These are phyloP conservation scores for Phytomonas sp. DNA, from an alignment of 208 protist genomes.

Conservation along the genomic window DNA sequence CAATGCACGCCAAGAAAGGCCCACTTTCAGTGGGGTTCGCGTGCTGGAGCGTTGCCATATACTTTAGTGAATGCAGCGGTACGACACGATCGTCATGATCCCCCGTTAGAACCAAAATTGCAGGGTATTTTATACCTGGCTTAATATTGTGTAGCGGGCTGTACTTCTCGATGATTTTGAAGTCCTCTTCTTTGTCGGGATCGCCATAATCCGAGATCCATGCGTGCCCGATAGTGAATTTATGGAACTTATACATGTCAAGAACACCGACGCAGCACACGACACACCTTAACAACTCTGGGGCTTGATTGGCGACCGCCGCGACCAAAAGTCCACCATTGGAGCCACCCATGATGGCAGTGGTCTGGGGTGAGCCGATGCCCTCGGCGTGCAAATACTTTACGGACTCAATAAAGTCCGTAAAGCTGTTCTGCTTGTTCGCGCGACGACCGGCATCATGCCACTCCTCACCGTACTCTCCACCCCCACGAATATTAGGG, in stretches of 20 bases:
- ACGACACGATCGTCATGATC: conserved; percentile 95
- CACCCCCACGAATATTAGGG: conserved; percentile 93
- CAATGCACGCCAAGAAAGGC: conserved; percentile 80
- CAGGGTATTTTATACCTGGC: conserved; percentile 72
- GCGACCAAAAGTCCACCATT: conserved; percentile 94
- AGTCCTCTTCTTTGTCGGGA: conserved; percentile 89
- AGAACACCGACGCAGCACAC: conserved; percentile 89
- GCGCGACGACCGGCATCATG: conserved; percentile 79
- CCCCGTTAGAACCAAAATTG: conserved; percentile 86
- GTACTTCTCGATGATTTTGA: conserved; percentile 88
- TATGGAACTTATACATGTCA: conserved; percentile 94
- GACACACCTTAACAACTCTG: conserved; percentile 73
- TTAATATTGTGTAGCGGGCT: conserved; percentile 92
- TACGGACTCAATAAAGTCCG: conserved; percentile 72
- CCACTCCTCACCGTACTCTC: conserved; percentile 93
- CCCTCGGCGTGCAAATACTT: conserved; percentile 65
- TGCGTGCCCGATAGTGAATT: conserved; percentile 91
- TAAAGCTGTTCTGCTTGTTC: conserved; percentile 89
- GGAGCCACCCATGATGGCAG: conserved; percentile 89
- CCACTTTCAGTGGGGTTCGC: conserved; percentile 43
- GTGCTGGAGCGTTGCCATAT: conserved; percentile 90
- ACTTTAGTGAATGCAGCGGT: conserved; percentile 95
- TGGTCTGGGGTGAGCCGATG: conserved; percentile 77
- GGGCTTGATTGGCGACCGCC: conserved; percentile 84
- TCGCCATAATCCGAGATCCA: conserved; percentile 92